phyloP scores from a whole-genome alignment of 23 red algal species.

The Gracilaria domingensis region DNA sequence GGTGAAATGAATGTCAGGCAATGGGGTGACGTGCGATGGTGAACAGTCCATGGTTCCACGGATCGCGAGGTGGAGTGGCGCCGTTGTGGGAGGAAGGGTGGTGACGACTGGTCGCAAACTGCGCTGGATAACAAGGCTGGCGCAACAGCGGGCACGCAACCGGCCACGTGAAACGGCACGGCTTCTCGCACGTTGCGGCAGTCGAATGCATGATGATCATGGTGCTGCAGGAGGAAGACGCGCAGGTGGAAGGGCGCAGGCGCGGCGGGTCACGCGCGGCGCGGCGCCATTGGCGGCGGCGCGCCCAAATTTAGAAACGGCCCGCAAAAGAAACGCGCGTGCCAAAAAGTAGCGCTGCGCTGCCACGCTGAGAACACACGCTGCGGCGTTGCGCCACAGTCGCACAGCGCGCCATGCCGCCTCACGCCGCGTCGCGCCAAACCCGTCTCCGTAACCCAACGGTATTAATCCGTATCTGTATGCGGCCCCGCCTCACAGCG shows the following conservation, averaged over 20 bases:
- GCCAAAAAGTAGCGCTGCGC: background rate
- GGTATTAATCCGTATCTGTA: background rate
- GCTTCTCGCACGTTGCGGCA: background rate
- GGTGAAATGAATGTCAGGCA: too few species aligned
- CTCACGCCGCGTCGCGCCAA: background rate
- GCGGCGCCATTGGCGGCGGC: too few species aligned
- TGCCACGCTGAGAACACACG: background rate
- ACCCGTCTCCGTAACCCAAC: background rate
- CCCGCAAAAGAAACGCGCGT: background rate
- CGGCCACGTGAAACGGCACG: background rate
- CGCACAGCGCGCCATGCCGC: background rate
- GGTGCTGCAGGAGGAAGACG: too few species aligned
- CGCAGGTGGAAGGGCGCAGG: too few species aligned
- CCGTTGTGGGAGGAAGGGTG: background rate
- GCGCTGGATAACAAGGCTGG: background rate
- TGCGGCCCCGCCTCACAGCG: background rate
- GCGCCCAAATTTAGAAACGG: conserved; percentile 5
- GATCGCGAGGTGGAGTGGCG: background rate
- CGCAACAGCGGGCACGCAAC: background rate
- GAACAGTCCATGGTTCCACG: background rate
- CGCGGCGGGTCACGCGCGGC: too few species aligned
- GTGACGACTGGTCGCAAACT: background rate
- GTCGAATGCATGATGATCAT: too few species aligned
- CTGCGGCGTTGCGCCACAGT: background rate
- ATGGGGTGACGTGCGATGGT: background rate